Evolutionary conservation across 1,284 basidiomycete species (phyloP), one percentile per base, ranked within the genome.

Genomic region (Rhodotorula sp.): DNA sequence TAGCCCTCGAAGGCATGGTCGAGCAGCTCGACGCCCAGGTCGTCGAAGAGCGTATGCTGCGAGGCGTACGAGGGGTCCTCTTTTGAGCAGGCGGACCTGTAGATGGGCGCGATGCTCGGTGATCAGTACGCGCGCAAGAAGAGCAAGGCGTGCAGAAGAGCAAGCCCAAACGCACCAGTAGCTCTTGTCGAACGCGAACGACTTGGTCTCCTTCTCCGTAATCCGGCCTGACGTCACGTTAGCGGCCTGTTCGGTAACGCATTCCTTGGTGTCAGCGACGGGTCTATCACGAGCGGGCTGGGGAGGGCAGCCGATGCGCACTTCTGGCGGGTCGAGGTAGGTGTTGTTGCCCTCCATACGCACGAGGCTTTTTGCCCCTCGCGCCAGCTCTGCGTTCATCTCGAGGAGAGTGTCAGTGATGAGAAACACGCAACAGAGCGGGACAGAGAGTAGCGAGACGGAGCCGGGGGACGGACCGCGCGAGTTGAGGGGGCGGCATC

Each of bases 1-100:
- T 97, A 99, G 36, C 96, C 97, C 61, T 91, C 85, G 83, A 98
- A 98, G 57, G 92, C 90, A 82, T 98, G 95, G 81, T 98, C 91
- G 78, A 99, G 85, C 64, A 99, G 83, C 79, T 98, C 96, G 81
- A 91, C 90, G 58, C 97, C 97, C 48, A 99, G 83, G 84, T 98
- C 96, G 77, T 96, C 89, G 82, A 94, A 98, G 70, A 98, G 84
- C 0, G 94, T 97, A 81, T 94, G 89, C 81, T 97, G 94, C 13
- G 90, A 92, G 77, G 93, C 95, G 80, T 97, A 97, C 22, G 85
- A 84, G 0, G 91, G 90, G 68, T 96, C 94, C 79, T 94, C 90
- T 77, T 91, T 87, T 19, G 90, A 85, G 2, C 94, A 92, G 13
- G 93, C 94, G 61, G 91, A 93, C 94, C 94, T 78, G 67, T 59